A percentile compares a stretch with the other conserved stretches of the same genome.
These are phyloP conservation scores for Boletellus ananas DNA, from an alignment of 768 basidiomycete genomes.

Conservation along the genomic window DNA sequence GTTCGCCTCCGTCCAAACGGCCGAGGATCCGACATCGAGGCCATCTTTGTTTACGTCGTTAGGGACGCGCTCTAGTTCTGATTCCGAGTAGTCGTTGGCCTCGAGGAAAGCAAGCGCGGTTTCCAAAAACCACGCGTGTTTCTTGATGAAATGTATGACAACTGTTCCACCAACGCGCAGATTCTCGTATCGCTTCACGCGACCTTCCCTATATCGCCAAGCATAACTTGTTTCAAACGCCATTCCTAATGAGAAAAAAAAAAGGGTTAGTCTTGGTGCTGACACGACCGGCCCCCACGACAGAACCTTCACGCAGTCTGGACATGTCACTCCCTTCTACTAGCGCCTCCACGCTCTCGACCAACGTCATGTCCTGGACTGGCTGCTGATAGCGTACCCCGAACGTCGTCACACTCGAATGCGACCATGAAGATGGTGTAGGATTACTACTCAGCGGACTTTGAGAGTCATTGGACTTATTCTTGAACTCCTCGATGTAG, in stretches of 20 bases:
- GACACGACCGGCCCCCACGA: not conserved
- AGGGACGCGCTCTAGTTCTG: constrained; percentile 20
- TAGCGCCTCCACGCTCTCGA: constrained; percentile 82
- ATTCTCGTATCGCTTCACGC: constrained; percentile 57
- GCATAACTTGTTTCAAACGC: constrained; percentile 59
- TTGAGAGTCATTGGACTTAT: constrained; percentile 31
- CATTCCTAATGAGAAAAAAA: constrained; percentile 38
- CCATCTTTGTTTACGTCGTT: constrained; percentile 7
- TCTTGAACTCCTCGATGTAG: constrained; percentile 44
- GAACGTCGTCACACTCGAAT: constrained; percentile 86
- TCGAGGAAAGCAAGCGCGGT: constrained; percentile 85
- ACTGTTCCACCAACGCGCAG: constrained; percentile 86
- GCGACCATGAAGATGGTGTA: constrained; percentile 62
- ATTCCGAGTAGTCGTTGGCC: constrained; percentile 65
- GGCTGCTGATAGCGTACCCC: constrained; percentile 73
- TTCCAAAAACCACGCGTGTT: constrained; percentile 94
- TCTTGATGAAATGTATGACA: constrained; percentile 97
- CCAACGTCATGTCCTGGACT: constrained; percentile 55
- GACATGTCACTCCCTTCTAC: constrained; percentile 92
- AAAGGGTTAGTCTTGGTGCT: not conserved
- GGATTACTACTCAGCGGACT: constrained; percentile 27
- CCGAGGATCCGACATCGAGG: constrained; percentile 21
- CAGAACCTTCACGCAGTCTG: constrained; percentile 56
- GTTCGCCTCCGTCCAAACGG: constrained; percentile 29
- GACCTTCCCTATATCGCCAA: constrained; percentile 73